Evolutionary conservation across 805 yeast genomes (phyloP).

Genomic region (Ogataea siamensis): DNA sequence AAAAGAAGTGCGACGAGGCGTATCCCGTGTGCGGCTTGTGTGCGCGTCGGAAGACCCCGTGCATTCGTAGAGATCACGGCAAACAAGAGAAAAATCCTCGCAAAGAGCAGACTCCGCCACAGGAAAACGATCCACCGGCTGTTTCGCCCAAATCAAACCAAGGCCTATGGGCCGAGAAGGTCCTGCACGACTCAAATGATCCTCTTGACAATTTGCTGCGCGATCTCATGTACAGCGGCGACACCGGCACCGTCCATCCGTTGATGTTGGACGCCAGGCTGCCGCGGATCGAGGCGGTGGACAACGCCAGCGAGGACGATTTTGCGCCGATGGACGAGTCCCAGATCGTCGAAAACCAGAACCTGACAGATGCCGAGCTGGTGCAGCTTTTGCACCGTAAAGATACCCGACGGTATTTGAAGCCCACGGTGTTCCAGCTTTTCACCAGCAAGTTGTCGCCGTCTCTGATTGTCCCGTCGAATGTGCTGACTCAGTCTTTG

Average conservation of each 20-base stretch:
- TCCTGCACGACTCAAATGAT: neutral
- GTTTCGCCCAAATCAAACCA: no score
- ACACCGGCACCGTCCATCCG: no score
- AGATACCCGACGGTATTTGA: constrained; percentile 23
- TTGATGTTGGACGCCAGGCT: no score
- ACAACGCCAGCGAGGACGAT: constrained; percentile 18
- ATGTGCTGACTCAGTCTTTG: constrained; percentile 28
- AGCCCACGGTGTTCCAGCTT: constrained; percentile 29
- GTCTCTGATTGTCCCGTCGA: constrained; percentile 21
- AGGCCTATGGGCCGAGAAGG: no score
- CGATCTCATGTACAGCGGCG: neutral
- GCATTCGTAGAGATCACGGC: constrained; percentile 27
- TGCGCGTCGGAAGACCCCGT: constrained; percentile 28
- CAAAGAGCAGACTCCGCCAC: neutral
- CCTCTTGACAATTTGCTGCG: neutral
- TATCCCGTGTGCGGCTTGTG: constrained; percentile 49
- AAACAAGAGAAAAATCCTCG: neutral
- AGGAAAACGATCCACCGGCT: neutral
- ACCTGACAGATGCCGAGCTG: constrained; percentile 29
- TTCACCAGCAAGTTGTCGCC: constrained; percentile 24
- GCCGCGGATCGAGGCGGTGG: constrained; percentile 10
- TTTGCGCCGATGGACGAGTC: constrained; percentile 37
- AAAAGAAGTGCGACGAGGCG: constrained; percentile 50
- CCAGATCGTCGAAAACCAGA: constrained; percentile 32
- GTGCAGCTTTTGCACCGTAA: constrained; percentile 23